Conservation (phyloP, 805 yeast genomes). For the Candida jianshihensis region DNA sequence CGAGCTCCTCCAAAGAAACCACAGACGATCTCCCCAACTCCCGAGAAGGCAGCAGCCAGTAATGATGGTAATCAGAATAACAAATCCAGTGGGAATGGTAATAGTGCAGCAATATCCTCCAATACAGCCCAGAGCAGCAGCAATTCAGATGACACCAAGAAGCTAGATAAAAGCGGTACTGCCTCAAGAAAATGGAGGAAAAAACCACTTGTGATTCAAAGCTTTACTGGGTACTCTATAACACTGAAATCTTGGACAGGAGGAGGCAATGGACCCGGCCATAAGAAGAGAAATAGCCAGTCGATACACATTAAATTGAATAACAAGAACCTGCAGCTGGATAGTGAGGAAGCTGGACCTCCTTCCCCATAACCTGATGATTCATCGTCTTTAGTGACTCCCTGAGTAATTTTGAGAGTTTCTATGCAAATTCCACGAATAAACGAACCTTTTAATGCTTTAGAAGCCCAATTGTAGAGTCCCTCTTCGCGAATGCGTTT, state of each 20-base stretch:
- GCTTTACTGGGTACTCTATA: slow-evolving; percentile 39
- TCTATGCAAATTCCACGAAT: slow-evolving; percentile 11
- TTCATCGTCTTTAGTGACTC: slow-evolving; percentile 11
- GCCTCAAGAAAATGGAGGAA: slow-evolving; percentile 40
- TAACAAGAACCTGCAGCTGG: slow-evolving; percentile 11
- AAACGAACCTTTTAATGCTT: too few species aligned
- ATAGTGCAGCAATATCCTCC: background rate
- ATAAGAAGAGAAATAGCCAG: slow-evolving; percentile 4
- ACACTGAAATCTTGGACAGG: slow-evolving; percentile 34
- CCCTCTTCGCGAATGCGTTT: too few species aligned
- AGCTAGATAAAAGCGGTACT: slow-evolving; percentile 35
- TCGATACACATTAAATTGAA: slow-evolving; percentile 19
- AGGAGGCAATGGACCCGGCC: slow-evolving; percentile 6
- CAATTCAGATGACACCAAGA: background rate
- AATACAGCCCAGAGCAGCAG: slow-evolving; percentile 12
- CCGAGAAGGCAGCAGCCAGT: slow-evolving; percentile 7
- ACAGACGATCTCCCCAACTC: slow-evolving; percentile 9
- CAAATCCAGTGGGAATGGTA: too few species aligned
- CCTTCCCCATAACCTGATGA: slow-evolving; percentile 18
- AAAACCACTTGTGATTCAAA: slow-evolving; percentile 30
- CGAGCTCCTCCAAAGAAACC: background rate
- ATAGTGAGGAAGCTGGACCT: slow-evolving; percentile 15
- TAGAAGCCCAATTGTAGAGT: too few species aligned
- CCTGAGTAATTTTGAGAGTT: slow-evolving; percentile 17
- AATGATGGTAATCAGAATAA: too few species aligned